A percentile compares a stretch with the other conserved stretches of the same genome.
These are phyloP conservation scores for Filobasidium floriforme DNA, from an alignment of 768 basidiomycete genomes.

Conservation along the genomic window DNA sequence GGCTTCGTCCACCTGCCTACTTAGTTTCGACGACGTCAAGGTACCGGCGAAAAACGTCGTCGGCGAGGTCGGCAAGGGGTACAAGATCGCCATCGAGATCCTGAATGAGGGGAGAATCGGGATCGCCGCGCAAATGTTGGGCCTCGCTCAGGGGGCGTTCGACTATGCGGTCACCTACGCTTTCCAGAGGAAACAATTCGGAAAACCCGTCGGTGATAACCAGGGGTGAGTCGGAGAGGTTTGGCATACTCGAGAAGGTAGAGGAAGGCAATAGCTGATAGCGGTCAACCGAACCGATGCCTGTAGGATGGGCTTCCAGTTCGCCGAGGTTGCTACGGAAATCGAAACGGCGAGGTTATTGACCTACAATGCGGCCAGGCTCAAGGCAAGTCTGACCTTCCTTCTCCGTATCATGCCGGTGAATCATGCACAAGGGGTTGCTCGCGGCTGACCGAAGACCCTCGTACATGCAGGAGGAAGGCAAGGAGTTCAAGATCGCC, in stretches of 20 bases:
- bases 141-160: constrained; percentile 94
- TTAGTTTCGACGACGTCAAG: constrained; percentile 89
- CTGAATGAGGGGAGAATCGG: constrained; percentile 96
- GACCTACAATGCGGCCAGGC: constrained; percentile 91
- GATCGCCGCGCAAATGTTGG: constrained; percentile 97
- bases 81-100: constrained; percentile 96
- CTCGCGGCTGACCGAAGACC: not conserved
- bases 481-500: constrained; percentile 74
- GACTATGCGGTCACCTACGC: constrained; percentile 92
- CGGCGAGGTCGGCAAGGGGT: constrained; percentile 72
- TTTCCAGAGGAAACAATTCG: constrained; percentile 88
- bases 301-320: constrained; percentile 72
- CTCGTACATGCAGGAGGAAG: constrained; percentile 60
- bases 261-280: not conserved
- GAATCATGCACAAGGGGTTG: not conserved
- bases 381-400: constrained; percentile 43
- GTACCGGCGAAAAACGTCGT: constrained; percentile 79
- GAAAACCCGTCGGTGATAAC: constrained; percentile 72
- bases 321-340: constrained; percentile 79
- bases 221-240: constrained; percentile 11
- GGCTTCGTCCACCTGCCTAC: constrained; percentile 87
- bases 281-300: not conserved
- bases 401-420: not conserved
- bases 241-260: not conserved
- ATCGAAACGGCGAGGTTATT: constrained; percentile 82